Evolutionary conservation across 2,329 filamentous ascomycete genomes (phyloP).

Genomic region (Graphiopsis chlorocephala): DNA sequence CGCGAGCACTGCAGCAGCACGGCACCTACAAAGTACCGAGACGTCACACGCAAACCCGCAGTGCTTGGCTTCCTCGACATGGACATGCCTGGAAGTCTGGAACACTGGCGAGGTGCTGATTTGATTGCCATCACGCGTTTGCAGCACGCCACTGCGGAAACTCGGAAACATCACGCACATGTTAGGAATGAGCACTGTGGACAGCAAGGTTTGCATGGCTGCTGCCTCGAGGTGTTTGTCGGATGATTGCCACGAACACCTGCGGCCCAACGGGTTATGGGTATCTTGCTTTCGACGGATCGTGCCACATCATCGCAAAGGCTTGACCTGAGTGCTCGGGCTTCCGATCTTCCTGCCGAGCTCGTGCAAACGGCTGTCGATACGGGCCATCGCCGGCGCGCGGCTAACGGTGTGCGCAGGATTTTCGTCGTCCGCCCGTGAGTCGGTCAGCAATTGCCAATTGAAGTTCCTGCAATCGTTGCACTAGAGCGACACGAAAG

Average conservation of each 20-base stretch:
- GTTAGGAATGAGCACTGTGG: background rate
- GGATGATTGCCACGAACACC: background rate
- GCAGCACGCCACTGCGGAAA: background rate
- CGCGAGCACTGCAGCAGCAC: background rate
- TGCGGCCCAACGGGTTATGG: background rate
- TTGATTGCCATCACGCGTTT: slow-evolving; percentile 5
- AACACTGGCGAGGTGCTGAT: background rate
- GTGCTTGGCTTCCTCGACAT: background rate
- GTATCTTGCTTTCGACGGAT: background rate
- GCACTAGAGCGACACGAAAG: background rate
- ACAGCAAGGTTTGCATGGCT: background rate
- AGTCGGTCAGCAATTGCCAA: background rate
- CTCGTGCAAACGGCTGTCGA: background rate
- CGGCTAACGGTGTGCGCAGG: background rate
- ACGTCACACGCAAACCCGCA: background rate
- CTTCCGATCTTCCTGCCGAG: slow-evolving; percentile 1
- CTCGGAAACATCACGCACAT: background rate
- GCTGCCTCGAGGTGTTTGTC: background rate
- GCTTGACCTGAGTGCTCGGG: background rate
- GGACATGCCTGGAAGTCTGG: background rate
- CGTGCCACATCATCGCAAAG: background rate
- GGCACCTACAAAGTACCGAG: background rate
- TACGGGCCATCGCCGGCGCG: background rate
- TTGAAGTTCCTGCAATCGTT: background rate
- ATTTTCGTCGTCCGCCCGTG: background rate